Percentiles rank a stretch among this genome's conserved stretches.
phyloP scores from a whole-genome alignment of 2,329 filamentous ascomycete genomes.

The Orbilia ellipsospora region DNA sequence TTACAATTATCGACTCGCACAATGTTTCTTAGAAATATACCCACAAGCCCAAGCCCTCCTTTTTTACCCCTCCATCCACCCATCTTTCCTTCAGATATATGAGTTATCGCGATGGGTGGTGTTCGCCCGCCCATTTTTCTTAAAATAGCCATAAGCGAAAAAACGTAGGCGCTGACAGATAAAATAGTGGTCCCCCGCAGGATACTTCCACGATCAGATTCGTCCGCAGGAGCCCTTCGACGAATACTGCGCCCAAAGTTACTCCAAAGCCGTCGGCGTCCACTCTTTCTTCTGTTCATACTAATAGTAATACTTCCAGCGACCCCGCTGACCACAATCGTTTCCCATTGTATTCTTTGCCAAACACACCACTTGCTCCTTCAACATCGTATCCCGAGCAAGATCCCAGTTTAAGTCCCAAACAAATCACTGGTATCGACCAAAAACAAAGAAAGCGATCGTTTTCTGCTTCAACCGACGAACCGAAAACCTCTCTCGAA shows the following conservation, averaged over 20 bases:
- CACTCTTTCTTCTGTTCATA: conserved; percentile 50
- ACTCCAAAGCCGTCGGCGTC: conserved; percentile 47
- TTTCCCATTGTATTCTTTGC: conserved; percentile 37
- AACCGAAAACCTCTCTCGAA: conserved; percentile 43
- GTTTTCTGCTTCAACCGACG: conserved; percentile 41
- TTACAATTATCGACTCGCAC: conserved; percentile 37
- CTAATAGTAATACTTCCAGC: conserved; percentile 32
- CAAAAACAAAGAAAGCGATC: conserved; percentile 27
- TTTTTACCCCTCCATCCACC: conserved; percentile 16
- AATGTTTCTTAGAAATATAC: conserved; percentile 28
- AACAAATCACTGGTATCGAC: conserved; percentile 29
- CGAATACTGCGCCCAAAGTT: conserved; percentile 43
- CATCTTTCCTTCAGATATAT: conserved; percentile 31
- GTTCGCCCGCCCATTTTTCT: conserved; percentile 26
- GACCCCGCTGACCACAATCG: conserved; percentile 53
- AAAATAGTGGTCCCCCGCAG: conserved; percentile 53
- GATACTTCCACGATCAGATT: conserved; percentile 55
- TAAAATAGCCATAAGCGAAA: conserved; percentile 50
- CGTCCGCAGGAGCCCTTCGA: conserved; percentile 45
- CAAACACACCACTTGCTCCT: conserved; percentile 42
- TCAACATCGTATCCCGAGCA: conserved; percentile 42
- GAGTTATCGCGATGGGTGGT: conserved; percentile 10
- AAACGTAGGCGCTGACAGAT: conserved; percentile 40
- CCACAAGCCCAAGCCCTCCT: conserved; percentile 33
- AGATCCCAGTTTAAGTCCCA: conserved; percentile 39